A percentile compares a stretch with the other conserved stretches of the same genome.
These are phyloP conservation scores for Kodamaea sp. DNA, from an alignment of 1,139 yeast genomes.

Conservation along the genomic window DNA sequence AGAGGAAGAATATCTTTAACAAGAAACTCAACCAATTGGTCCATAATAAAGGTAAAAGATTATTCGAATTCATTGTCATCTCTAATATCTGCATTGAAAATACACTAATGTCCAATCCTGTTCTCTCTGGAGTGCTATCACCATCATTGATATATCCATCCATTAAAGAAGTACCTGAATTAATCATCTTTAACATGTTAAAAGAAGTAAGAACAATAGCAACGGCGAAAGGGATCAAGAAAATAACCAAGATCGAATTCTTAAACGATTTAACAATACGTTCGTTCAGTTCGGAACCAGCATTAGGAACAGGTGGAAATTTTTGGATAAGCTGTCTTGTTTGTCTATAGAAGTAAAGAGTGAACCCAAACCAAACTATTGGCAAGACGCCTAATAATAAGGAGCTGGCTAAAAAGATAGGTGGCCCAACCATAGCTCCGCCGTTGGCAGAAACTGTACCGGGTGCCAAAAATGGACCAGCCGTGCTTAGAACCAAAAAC, in stretches of 20 bases:
- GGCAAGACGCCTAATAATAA: neutral
- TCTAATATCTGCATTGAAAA: slow-evolving; percentile 3
- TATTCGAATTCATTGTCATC: neutral
- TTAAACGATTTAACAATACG: slow-evolving; percentile 26
- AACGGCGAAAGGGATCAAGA: slow-evolving; percentile 27
- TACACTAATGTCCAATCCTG: slow-evolving; percentile 2
- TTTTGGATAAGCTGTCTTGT: slow-evolving; percentile 29
- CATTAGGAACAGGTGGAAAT: slow-evolving; percentile 29
- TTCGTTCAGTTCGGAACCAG: slow-evolving; percentile 20
- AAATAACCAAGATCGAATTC: slow-evolving; percentile 27
- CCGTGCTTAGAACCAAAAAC: neutral
- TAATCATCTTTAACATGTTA: slow-evolving; percentile 2
- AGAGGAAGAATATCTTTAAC: slow-evolving; percentile 21
- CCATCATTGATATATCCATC: neutral
- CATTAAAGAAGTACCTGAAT: neutral
- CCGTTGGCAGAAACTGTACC: neutral
- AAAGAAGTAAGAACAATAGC: slow-evolving; percentile 8
- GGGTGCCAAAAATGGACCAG: neutral
- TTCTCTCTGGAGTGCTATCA: neutral
- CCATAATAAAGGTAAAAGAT: slow-evolving; percentile 12
- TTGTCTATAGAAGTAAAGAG: slow-evolving; percentile 23
- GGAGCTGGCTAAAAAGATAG: slow-evolving; percentile 3
- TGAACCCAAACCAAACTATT: slow-evolving; percentile 15
- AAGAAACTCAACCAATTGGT: slow-evolving; percentile 16
- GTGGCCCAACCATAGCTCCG: neutral